Evolutionary conservation across 768 basidiomycete species (phyloP).

Genomic region (Holtermanniella nyarrowii): DNA sequence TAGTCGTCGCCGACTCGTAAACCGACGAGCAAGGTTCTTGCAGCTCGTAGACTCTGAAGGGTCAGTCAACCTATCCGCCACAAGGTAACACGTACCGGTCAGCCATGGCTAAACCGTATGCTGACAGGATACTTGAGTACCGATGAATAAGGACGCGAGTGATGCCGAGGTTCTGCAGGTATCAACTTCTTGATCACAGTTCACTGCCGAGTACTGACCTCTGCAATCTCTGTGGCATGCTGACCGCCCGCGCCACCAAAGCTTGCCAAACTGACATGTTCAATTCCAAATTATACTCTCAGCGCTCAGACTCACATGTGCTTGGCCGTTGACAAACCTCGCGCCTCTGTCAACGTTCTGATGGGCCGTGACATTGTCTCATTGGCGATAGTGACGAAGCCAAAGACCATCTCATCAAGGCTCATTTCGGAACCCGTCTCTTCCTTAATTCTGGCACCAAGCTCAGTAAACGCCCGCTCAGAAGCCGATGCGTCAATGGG

Average conservation of each 20-base stretch:
- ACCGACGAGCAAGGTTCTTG: conserved; percentile 83
- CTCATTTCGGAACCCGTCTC: conserved; percentile 48
- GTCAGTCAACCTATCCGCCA: conserved; percentile 2
- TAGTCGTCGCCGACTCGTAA: conserved; percentile 52
- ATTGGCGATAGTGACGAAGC: conserved; percentile 97
- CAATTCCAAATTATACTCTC: too few species aligned
- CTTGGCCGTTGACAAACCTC: conserved; percentile 69
- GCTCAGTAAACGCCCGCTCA: conserved; percentile 53
- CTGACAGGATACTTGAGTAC: conserved; percentile 85
- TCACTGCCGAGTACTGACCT: not conserved
- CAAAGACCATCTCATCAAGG: conserved; percentile 63
- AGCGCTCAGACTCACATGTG: too few species aligned
- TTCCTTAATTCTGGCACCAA: conserved; percentile 60
- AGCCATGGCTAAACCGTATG: conserved; percentile 65
- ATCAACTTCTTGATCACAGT: not conserved
- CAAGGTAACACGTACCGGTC: too few species aligned
- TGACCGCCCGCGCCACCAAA: conserved; percentile 42
- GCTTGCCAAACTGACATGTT: conserved; percentile 29
- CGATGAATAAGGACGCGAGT: conserved; percentile 39
- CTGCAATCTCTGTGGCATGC: conserved; percentile 33
- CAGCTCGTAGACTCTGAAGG: conserved; percentile 61
- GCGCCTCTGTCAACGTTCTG: conserved; percentile 77
- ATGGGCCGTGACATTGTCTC: conserved; percentile 95
- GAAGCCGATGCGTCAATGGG: conserved; percentile 68
- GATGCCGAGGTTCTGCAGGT: conserved; percentile 3